Percentiles rank a stretch among this genome's conserved stretches.
Conservation (phyloP, 2,329 filamentous ascomycete species). For the Paraphoma chrysanthemicola region DNA sequence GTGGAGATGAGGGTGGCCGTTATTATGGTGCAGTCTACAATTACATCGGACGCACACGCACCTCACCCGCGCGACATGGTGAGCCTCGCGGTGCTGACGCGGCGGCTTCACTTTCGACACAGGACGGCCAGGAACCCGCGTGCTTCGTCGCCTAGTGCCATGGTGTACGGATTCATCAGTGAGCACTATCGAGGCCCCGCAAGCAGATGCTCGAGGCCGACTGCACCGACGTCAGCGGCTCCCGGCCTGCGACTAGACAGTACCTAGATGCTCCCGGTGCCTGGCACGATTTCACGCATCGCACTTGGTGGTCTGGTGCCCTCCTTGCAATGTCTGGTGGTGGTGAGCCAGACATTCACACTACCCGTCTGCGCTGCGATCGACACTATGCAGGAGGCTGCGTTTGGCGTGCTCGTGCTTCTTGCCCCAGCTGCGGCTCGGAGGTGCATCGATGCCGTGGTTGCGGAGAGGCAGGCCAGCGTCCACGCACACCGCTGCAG, state of each 20-base stretch:
- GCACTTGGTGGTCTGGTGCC: neutral
- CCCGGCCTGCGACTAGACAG: neutral
- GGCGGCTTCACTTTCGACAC: neutral
- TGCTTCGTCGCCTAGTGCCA: neutral
- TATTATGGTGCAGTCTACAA: neutral
- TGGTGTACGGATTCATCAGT: neutral
- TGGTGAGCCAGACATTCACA: neutral
- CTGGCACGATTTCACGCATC: neutral
- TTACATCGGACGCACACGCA: too few relatives aligned
- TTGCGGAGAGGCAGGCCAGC: neutral
- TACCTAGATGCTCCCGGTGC: neutral
- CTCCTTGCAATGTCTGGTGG: neutral
- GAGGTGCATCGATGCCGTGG: too few relatives aligned
- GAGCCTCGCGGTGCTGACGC: neutral
- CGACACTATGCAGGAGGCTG: neutral
- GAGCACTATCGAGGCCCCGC: neutral
- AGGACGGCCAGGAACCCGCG: neutral
- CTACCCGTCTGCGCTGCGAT: neutral
- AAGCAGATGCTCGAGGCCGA: neutral
- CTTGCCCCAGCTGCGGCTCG: neutral
- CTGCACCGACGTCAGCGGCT: neutral
- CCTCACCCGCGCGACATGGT: too few relatives aligned
- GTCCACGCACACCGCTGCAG: neutral
- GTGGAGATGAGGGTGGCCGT: neutral
- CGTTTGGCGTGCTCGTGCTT: neutral